Evolutionary conservation across 371 early-diverging fungal species (phyloP).

Genomic region (Actinomortierella wolfii): DNA sequence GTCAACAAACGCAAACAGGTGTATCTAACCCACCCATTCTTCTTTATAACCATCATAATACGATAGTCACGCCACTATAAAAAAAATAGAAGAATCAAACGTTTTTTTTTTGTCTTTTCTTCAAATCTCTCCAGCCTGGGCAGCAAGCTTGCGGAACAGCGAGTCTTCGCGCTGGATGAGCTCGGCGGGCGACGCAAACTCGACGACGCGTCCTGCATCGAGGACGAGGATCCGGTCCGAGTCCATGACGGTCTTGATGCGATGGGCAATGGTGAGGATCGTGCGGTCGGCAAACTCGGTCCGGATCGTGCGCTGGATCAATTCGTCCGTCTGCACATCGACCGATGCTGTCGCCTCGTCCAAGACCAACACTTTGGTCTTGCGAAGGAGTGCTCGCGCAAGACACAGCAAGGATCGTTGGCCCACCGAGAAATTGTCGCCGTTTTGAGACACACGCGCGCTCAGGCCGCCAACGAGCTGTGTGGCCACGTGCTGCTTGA

Average conservation of each 20-base stretch:
- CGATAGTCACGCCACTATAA: too few relatives aligned
- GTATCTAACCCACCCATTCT: too few relatives aligned
- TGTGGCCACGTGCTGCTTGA: constrained; percentile 51
- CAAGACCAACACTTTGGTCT: constrained; percentile 74
- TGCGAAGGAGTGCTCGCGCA: constrained; percentile 83
- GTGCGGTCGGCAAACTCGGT: constrained; percentile 68
- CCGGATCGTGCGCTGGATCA: constrained; percentile 83
- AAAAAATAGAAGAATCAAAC: too few relatives aligned
- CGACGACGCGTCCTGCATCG: constrained; percentile 77
- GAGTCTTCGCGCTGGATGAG: constrained; percentile 47
- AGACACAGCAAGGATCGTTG: constrained; percentile 87
- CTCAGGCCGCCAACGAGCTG: constrained; percentile 52
- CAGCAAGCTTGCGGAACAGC: constrained; percentile 20
- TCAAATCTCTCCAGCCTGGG: constrained; percentile 26
- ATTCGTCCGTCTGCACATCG: constrained; percentile 77
- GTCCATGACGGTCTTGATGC: constrained; percentile 88
- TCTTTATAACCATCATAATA: too few relatives aligned
- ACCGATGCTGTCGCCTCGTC: constrained; percentile 88
- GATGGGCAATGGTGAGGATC: constrained; percentile 79
- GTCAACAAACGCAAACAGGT: too few relatives aligned
- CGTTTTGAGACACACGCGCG: constrained; percentile 64
- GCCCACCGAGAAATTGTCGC: constrained; percentile 83
- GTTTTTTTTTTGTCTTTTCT: constrained; percentile 27
- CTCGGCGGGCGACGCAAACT: constrained; percentile 65
- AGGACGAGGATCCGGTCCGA: constrained; percentile 86